Evolutionary conservation across 345 rosid species (phyloP).

Genomic region (Gossypium herbaceum): DNA sequence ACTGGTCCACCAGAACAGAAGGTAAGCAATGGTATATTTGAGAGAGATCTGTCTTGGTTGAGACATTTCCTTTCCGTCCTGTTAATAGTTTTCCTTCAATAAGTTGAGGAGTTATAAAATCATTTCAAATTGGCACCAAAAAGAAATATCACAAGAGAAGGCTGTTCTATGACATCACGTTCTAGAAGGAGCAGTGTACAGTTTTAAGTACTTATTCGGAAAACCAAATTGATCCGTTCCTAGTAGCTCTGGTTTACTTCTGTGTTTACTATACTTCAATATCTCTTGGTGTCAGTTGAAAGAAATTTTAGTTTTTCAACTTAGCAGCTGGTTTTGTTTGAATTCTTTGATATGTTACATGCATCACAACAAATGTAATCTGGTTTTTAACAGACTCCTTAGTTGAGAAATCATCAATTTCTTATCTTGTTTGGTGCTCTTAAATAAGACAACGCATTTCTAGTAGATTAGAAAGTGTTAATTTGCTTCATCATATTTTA

Average conservation of each 20-base stretch:
- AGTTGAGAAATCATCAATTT: neutral
- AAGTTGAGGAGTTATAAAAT: neutral
- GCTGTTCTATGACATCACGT: neutral
- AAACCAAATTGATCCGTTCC: neutral
- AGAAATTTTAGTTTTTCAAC: neutral
- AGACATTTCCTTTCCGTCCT: neutral
- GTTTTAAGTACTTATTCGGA: neutral
- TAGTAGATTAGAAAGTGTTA: neutral
- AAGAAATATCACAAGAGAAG: neutral
- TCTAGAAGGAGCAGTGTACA: neutral
- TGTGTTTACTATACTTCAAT: neutral
- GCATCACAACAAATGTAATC: neutral
- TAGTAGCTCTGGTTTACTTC: neutral
- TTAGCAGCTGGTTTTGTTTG: neutral
- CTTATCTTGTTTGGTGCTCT: neutral
- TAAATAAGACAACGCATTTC: neutral
- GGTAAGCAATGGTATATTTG: constrained; percentile 37
- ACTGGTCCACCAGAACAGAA: constrained; percentile 80
- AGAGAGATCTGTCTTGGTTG: constrained; percentile 7
- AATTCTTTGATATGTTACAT: neutral
- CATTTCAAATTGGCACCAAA: neutral
- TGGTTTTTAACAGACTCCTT: neutral
- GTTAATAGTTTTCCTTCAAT: constrained; percentile 1
- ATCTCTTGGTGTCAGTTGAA: neutral
- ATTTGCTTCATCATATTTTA: constrained; percentile 1